Conservation (phyloP, 2,329 filamentous ascomycete genomes). For the Aspergillus melleus region DNA sequence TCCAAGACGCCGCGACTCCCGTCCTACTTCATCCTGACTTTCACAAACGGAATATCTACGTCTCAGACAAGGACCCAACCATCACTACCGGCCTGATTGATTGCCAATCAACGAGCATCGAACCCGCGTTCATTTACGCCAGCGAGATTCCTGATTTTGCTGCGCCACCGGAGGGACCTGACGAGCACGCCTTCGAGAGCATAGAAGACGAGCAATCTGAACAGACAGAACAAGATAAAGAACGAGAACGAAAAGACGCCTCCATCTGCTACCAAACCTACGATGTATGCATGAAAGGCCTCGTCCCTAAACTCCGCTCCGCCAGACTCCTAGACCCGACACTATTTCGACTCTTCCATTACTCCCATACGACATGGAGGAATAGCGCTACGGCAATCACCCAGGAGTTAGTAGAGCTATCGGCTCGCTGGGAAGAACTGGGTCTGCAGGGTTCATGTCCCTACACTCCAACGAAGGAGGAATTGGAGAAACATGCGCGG, state of each 20-base stretch:
- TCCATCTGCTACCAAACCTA: no score
- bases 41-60: slow-evolving; percentile 35
- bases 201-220: slow-evolving; percentile 10
- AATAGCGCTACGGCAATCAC: slow-evolving; percentile 27
- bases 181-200: slow-evolving; percentile 13
- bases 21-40: slow-evolving; percentile 32
- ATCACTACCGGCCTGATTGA: slow-evolving; percentile 34
- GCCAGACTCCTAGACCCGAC: slow-evolving; percentile 27
- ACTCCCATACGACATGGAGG: slow-evolving; percentile 27
- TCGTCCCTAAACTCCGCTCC: slow-evolving; percentile 25
- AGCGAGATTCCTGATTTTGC: slow-evolving; percentile 32
- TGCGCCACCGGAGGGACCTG: slow-evolving; percentile 8
- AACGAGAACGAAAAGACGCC: background rate
- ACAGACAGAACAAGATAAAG: slow-evolving; percentile 6
- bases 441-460: slow-evolving; percentile 26
- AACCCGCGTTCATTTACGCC: slow-evolving; percentile 32
- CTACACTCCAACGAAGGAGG: slow-evolving; percentile 24
- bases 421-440: slow-evolving; percentile 17
- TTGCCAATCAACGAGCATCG: slow-evolving; percentile 31
- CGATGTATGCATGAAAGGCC: background rate
- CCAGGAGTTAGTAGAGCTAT: slow-evolving; percentile 14
- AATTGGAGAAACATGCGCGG: slow-evolving; percentile 23
- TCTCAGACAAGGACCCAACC: slow-evolving; percentile 31
- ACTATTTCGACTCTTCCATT: slow-evolving; percentile 34
- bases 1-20: slow-evolving; percentile 21